Percentiles rank a stretch among this genome's conserved stretches.
Conservation (phyloP, 2,329 filamentous ascomycete species). For the Mariannaea sp. region DNA sequence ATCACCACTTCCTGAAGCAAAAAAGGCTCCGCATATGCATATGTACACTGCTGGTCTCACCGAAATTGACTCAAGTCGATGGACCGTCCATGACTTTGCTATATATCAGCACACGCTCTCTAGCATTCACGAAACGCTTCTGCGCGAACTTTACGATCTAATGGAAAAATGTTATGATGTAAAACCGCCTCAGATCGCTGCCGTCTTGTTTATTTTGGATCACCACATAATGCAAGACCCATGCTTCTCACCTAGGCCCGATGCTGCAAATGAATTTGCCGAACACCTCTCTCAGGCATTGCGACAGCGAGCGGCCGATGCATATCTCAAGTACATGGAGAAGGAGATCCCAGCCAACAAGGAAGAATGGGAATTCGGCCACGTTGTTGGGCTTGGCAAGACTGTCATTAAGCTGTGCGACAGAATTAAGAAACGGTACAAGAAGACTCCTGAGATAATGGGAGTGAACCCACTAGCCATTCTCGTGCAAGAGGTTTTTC, state of each 20-base stretch:
- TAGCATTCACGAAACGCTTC: conserved; percentile 76
- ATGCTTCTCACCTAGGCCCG: conserved; percentile 71
- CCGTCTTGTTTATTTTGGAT: conserved; percentile 79
- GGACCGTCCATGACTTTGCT: conserved; percentile 71
- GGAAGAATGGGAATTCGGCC: conserved; percentile 86
- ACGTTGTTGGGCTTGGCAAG: conserved; percentile 88
- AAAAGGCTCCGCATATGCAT: conserved; percentile 63
- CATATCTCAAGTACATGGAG: conserved; percentile 79
- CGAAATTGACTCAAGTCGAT: conserved; percentile 63
- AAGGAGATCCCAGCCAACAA: conserved; percentile 79
- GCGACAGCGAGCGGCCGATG: conserved; percentile 73
- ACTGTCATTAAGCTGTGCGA: conserved; percentile 83
- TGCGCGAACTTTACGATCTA: conserved; percentile 86
- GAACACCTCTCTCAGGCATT: conserved; percentile 75
- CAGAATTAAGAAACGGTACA: conserved; percentile 90
- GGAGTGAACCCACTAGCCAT: conserved; percentile 70
- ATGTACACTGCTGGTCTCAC: conserved; percentile 55
- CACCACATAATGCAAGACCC: conserved; percentile 81
- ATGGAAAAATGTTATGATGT: conserved; percentile 86
- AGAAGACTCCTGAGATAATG: conserved; percentile 85
- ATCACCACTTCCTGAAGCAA: conserved; percentile 67
- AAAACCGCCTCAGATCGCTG: conserved; percentile 82
- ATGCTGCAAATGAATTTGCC: conserved; percentile 74
- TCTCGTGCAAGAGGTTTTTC: conserved; percentile 81
- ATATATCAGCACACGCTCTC: conserved; percentile 76